Evolutionary conservation across 2,329 filamentous ascomycete genomes (phyloP).

Genomic region (Fusarium sp.): DNA sequence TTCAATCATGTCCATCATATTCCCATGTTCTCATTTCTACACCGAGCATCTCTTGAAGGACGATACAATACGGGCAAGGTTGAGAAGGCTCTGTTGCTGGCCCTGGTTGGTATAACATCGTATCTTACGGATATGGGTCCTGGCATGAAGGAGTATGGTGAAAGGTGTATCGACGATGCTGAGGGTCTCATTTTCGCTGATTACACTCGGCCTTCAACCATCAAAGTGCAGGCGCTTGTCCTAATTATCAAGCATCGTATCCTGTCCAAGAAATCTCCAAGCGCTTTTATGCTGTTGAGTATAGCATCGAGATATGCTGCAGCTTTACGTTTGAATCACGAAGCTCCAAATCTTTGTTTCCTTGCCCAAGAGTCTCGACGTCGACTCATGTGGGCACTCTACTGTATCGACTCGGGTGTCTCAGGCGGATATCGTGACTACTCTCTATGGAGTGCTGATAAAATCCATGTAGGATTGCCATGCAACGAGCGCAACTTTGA

Average conservation of each 20-base stretch:
- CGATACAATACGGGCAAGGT: constrained; percentile 69
- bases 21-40: constrained; percentile 69
- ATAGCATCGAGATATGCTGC: constrained; percentile 59
- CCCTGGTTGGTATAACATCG: constrained; percentile 68
- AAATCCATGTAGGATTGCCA: constrained; percentile 58
- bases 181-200: constrained; percentile 65
- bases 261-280: constrained; percentile 58
- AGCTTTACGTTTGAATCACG: constrained; percentile 59
- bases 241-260: constrained; percentile 61
- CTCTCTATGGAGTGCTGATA: constrained; percentile 58
- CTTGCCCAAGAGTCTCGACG: constrained; percentile 59
- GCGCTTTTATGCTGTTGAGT: constrained; percentile 60
- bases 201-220: constrained; percentile 67
- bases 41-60: constrained; percentile 71
- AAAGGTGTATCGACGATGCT: constrained; percentile 67
- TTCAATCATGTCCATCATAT: constrained; percentile 71
- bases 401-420: constrained; percentile 58
- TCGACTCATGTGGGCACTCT: constrained; percentile 60
- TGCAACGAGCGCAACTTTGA: constrained; percentile 63
- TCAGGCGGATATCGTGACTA: constrained; percentile 60
- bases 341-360: constrained; percentile 56
- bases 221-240: constrained; percentile 65
- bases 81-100: constrained; percentile 65
- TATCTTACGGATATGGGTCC: constrained; percentile 67
- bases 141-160: constrained; percentile 64